Evolutionary conservation across 345 rosid species (phyloP), one percentile per base, ranked within the genome.

Genomic region (Populus davidiana): DNA sequence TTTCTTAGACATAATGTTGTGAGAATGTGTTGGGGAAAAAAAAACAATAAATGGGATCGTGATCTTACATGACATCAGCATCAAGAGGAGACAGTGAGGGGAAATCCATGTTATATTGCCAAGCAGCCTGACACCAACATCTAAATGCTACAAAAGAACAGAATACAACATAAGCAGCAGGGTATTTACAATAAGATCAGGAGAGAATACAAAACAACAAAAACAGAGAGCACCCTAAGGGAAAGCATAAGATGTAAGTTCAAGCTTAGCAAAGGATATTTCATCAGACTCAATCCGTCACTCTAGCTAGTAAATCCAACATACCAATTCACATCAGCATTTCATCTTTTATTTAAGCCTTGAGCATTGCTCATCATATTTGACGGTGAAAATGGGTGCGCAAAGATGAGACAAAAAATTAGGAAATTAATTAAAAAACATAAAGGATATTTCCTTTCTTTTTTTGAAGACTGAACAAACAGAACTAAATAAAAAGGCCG

Each of bases 81-180:
- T 95, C 98, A 20, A 93, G 90, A 72, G 85, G 85, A 44, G 91
- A 86, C 78, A 83, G 80, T 41, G 88, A 87, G 74, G 94, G 89
- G 76, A 84, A 86, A 78, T 94, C 99, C 72, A 80, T 73, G 70
- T 70, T 83, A 76, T 82, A 93, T 73, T 88, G 93, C 90, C 90
- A 88, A 70, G 86, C 94, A 86, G 99, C 99, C 81, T 91, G 97
- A 84, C 93, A 90, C 99, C 99, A 95, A 87, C 97, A 95, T 85
- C 91, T 95, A 75, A 95, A 91, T 59, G 99, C 99, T 95, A 86
- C 74, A 88, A 74, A 88, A 85, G 69, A 76, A 79, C 31, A 69
- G 50, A 27, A 79, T 52, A 72, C 44, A 72, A 67, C 73, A 75
- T 14, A 75, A 72, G 65, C 54, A 70, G 85, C 39, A 62, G 35